Evolutionary conservation across 257 asterid species (phyloP).

Genomic region (Verbascum thapsus): DNA sequence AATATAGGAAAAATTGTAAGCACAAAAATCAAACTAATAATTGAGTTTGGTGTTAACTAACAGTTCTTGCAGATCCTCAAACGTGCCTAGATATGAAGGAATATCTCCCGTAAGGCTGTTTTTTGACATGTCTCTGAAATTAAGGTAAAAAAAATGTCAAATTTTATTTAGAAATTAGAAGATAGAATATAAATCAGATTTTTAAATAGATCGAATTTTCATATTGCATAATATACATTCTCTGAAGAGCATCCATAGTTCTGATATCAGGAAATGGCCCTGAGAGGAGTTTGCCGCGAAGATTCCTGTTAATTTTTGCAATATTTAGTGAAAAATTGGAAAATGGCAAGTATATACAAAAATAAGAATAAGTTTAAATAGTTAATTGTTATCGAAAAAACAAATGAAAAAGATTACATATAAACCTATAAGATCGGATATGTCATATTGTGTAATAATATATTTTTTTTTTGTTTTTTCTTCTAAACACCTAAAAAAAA

Average conservation of each 20-base stretch:
- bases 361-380: too few relatives aligned
- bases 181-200: too few relatives aligned
- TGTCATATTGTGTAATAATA: too few relatives aligned
- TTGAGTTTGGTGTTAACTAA: constrained; percentile 29
- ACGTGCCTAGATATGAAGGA: constrained; percentile 47
- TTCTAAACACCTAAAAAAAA: too few relatives aligned
- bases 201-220: too few relatives aligned
- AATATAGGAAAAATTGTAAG: too few relatives aligned
- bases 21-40: too few relatives aligned
- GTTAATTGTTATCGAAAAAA: too few relatives aligned
- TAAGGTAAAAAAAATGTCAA: background rate
- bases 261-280: constrained; percentile 44
- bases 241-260: constrained; percentile 52
- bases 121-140: constrained; percentile 45
- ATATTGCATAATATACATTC: constrained; percentile 31
- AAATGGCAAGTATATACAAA: background rate
- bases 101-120: constrained; percentile 39
- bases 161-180: background rate
- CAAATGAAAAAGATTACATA: too few relatives aligned
- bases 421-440: too few relatives aligned
- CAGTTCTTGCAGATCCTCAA: constrained; percentile 48
- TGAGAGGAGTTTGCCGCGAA: background rate
- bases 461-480: too few relatives aligned
- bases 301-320: constrained; percentile 36
- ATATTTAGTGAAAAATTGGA: background rate